phyloP scores from a whole-genome alignment of 306 rosid genomes.

The Rosa persica region DNA sequence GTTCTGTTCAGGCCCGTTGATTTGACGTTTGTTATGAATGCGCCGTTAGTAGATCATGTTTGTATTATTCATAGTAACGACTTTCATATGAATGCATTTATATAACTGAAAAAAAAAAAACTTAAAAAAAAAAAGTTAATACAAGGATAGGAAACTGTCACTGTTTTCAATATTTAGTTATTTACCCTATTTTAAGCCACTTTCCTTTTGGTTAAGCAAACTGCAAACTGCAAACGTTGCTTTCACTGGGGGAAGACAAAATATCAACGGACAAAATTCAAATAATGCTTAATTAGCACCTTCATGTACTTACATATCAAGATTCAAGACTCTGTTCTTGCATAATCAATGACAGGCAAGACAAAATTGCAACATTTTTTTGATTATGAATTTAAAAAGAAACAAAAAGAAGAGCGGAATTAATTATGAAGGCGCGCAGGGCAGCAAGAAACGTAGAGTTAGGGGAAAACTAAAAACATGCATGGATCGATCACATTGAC shows the following conservation, averaged over 20 bases:
- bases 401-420: conserved; percentile 25
- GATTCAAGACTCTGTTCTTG: conserved; percentile 33
- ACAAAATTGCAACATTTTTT: conserved; percentile 44
- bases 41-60: too few species aligned
- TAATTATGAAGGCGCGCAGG: background rate
- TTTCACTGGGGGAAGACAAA: background rate
- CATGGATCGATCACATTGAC: background rate
- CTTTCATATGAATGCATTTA: too few species aligned
- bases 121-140: too few species aligned
- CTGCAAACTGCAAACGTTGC: background rate
- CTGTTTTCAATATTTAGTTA: background rate
- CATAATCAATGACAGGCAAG: conserved; percentile 32
- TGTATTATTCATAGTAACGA: too few species aligned
- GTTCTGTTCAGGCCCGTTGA: too few species aligned
- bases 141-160: background rate
- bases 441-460: background rate
- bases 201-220: background rate
- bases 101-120: too few species aligned
- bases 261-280: background rate
- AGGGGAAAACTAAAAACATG: conserved; percentile 11
- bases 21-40: too few species aligned
- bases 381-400: conserved; percentile 43
- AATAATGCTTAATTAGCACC: background rate
- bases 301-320: background rate
- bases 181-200: background rate